These are phyloP conservation scores for Chlorella sp. DNA, from an alignment of 139 green algal species.

Conservation along the genomic window DNA sequence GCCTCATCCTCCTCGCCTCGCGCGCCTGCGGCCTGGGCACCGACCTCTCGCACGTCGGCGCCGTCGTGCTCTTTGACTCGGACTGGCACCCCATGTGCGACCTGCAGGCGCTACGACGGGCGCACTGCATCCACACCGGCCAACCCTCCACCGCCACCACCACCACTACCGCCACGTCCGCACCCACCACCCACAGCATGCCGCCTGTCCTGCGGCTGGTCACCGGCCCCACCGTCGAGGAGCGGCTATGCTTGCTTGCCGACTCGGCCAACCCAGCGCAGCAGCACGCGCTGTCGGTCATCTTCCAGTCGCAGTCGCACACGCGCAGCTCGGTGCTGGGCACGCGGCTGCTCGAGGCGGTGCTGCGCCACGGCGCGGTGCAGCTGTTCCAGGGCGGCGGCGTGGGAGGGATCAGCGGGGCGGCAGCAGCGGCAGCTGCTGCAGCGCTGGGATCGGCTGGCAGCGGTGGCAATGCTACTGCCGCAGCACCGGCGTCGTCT, in stretches of 20 bases:
- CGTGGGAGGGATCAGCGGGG: too few relatives aligned
- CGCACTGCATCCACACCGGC: too few relatives aligned
- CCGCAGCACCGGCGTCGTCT: too few relatives aligned
- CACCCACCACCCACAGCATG: too few relatives aligned
- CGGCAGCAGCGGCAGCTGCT: too few relatives aligned
- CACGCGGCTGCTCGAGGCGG: neutral
- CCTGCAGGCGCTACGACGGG: constrained; percentile 53
- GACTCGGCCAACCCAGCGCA: too few relatives aligned
- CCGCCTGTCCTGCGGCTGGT: neutral
- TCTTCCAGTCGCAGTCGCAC: neutral
- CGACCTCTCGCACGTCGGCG: constrained; percentile 44
- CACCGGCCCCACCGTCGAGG: neutral
- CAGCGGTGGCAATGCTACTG: too few relatives aligned
- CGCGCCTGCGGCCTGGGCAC: constrained; percentile 63
- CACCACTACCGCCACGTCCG: too few relatives aligned
- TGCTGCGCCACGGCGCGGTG: neutral
- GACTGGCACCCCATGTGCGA: constrained; percentile 70
- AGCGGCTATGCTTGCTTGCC: too few relatives aligned
- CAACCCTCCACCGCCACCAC: too few relatives aligned
- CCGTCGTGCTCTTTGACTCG: constrained; percentile 60
- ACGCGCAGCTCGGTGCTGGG: neutral
- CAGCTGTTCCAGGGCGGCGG: too few relatives aligned
- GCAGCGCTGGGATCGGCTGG: too few relatives aligned
- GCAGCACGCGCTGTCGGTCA: neutral
- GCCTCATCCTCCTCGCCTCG: constrained; percentile 53